Evolutionary conservation across 2,329 filamentous ascomycete genomes (phyloP).

Genomic region (Beauveria medogensis): DNA sequence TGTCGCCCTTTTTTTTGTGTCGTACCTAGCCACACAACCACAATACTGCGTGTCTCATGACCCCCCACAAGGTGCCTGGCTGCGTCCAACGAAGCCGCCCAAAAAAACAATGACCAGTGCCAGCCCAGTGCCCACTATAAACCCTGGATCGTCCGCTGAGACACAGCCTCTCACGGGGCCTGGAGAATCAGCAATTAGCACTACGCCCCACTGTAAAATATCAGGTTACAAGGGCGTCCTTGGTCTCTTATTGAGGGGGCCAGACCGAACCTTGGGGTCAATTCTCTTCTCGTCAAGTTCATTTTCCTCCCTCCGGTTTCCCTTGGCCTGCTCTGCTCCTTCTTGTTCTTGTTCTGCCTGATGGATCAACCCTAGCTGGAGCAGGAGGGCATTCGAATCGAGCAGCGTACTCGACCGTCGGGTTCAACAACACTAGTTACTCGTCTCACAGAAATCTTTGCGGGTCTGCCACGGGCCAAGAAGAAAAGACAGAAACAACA

Average conservation of each 20-base stretch:
- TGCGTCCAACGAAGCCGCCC: background rate
- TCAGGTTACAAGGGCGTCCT: background rate
- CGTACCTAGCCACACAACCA: no score
- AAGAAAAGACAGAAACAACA: conserved; percentile 17
- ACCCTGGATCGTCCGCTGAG: background rate
- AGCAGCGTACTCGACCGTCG: background rate
- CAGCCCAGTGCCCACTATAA: background rate
- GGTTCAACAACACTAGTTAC: background rate
- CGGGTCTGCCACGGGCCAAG: no score
- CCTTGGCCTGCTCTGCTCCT: background rate
- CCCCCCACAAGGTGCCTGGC: background rate
- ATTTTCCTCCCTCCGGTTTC: background rate
- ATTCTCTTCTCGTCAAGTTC: background rate
- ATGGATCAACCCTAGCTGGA: background rate
- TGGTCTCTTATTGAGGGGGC: background rate
- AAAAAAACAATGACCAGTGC: background rate
- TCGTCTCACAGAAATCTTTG: no score
- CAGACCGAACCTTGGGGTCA: background rate
- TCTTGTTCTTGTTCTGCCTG: background rate
- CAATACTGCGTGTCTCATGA: background rate
- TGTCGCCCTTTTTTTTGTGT: background rate
- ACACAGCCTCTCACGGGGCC: conserved; percentile 4
- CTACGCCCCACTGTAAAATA: conserved; percentile 6
- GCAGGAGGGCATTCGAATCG: background rate
- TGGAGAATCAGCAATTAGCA: conserved; percentile 3